Evolutionary conservation across 2,329 filamentous ascomycete species (phyloP), one percentile per base, ranked within the genome.

Genomic region (Aspergillus sp.): DNA sequence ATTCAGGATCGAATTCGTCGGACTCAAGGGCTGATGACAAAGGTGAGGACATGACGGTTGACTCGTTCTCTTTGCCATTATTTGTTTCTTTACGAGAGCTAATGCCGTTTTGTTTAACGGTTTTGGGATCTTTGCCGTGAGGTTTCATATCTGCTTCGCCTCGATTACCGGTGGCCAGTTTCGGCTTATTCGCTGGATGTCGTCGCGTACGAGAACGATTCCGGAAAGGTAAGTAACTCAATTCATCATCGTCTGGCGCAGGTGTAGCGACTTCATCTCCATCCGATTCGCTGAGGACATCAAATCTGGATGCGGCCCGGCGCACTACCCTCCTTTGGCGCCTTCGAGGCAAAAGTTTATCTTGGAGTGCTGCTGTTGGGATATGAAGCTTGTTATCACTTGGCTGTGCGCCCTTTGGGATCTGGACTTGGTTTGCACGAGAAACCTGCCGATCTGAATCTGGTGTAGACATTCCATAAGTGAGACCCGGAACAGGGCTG

Each of bases 191-290:
- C 38, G 58, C 52, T 24, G 52, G 54, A 26, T 60, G 66, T 39
- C 63, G 62, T 48, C 60, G 65, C 41, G 58, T 36, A 48, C 57
- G 55, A 39, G 52, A 55, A n/a, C 56, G 54, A 48, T 60, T 59
- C 32, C 61, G 63, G 39, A 63, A 42, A 18, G 67, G 67, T 11
- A 66, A 50, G 52, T 69, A 70, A 44, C 64, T 71, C 43, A 76
- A 62, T 57, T 77, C 74, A 55, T 76, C 74, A 15, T 76, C 72
- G 52, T 75, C 73, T 6, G 65, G 61, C 24, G 63, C 67, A 34
- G 59, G 55, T 22, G 58, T 57, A 30, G 60, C 48, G 18, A 64
- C 55, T 50, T 62, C 65, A 49, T 66, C 61, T 44, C 69, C 69
- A 41, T 68, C 68, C 13, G 68, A 66, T 48, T 70, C 66, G 42